Evolutionary conservation across 352 stramenopile genomes (phyloP), one percentile per base, ranked within the genome.

Genomic region (Phytopythium delawarense): DNA sequence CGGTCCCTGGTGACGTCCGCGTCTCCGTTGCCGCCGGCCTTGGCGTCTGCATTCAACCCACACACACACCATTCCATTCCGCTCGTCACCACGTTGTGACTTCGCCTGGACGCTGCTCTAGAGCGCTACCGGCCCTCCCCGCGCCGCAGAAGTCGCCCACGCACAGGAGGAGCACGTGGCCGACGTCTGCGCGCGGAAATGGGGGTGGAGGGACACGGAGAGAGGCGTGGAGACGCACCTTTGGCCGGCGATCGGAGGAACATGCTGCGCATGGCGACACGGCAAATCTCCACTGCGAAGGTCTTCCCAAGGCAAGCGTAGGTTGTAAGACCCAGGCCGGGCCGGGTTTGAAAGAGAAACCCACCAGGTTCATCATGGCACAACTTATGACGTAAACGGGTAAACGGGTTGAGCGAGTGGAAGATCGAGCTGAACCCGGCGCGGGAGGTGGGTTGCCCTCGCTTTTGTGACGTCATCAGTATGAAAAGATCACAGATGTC

Each of bases 181-280:
- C 16, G 18, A 8, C 23, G 4, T 18, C 21, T 5, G 32, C 11
- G 12, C 51, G 51, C 32, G 18, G 30, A 11, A 11, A 18, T 18
- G 1, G 32, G 6, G 32, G 32, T 18, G 32, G 51, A 23, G 25
- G 15, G 8, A 0, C 32, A 13, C 30, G 32, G 9, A 28, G 20
- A 30, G 28, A n/a, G 6, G 32, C 20, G 4, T 2, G 18, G 18
- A 57, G 51, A 59, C 53, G 53, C 35, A 59, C 53, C 53, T 59
- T 48, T 35, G 53, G 53, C 53, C 53, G 53, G 53, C 53, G 53
- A 49, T 35, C 53, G 34, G 15, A 42, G 25, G 35, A 59, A 49
- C 53, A 59, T 49, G 4, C 53, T n/a, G 35, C 53, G 53, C 53
- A 59, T 59, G 49, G 1, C 7, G 28, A 16, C 45, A 52, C 34